Conservation (phyloP, 1,139 yeast species). For the Wickerhamiella pararugosa region DNA sequence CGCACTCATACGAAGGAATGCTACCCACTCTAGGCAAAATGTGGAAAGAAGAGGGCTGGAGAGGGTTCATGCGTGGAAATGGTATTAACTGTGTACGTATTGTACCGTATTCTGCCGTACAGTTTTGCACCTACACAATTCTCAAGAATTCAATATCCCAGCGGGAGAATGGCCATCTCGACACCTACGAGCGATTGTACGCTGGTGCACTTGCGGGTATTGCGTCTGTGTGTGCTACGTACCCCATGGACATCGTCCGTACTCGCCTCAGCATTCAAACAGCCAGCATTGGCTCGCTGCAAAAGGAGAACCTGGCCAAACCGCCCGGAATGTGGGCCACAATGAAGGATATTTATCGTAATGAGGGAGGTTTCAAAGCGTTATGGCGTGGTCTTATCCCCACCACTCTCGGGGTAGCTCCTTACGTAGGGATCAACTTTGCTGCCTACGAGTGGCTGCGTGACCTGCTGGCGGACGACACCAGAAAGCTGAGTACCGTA, state of each 20-base stretch:
- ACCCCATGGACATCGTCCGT: slow-evolving; percentile 82
- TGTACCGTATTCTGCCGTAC: slow-evolving; percentile 90
- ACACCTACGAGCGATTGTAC: slow-evolving; percentile 41
- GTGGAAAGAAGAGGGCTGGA: slow-evolving; percentile 81
- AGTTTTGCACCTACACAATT: slow-evolving; percentile 71
- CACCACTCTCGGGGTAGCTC: slow-evolving; percentile 87
- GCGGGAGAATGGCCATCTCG: slow-evolving; percentile 26
- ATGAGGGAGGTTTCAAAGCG: slow-evolving; percentile 72
- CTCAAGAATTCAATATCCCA: slow-evolving; percentile 32
- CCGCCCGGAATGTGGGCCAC: slow-evolving; percentile 60
- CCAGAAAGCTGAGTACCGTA: slow-evolving; percentile 26
- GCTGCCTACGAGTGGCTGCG: slow-evolving; percentile 74
- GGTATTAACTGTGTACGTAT: slow-evolving; percentile 79
- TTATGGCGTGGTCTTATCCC: slow-evolving; percentile 78
- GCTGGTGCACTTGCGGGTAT: slow-evolving; percentile 80
- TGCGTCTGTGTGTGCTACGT: slow-evolving; percentile 67
- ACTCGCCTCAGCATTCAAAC: slow-evolving; percentile 85
- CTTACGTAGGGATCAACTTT: slow-evolving; percentile 87
- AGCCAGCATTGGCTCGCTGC: slow-evolving; percentile 46
- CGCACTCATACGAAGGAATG: slow-evolving; percentile 50
- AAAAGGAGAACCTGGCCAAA: slow-evolving; percentile 27
- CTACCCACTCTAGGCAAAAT: slow-evolving; percentile 59
- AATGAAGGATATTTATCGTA: slow-evolving; percentile 40
- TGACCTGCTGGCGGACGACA: slow-evolving; percentile 29
- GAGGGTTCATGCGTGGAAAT: slow-evolving; percentile 82